A percentile compares a stretch with the other conserved stretches of the same genome.
Conservation (phyloP, 169 alveolate species). For the Plasmodium gonderi region DNA sequence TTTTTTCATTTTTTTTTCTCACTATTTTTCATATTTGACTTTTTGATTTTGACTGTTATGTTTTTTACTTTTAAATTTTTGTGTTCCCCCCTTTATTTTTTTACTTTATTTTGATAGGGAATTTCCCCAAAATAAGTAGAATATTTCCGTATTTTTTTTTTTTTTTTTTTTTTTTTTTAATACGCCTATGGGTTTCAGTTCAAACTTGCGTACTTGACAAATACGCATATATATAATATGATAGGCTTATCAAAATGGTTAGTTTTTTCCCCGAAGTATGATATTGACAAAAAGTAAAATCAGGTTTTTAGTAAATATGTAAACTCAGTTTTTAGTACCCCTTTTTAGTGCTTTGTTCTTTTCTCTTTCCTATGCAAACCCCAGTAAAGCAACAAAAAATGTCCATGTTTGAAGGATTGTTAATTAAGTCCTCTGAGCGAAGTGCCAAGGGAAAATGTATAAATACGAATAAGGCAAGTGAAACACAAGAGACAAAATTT, state of each 20-base stretch:
- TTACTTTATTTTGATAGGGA: background rate
- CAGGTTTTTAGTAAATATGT: too few relatives aligned
- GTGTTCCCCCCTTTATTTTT: too few relatives aligned
- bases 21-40: too few relatives aligned
- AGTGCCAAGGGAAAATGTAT: background rate
- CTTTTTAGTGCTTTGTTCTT: background rate
- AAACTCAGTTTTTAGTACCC: background rate
- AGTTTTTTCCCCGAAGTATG: background rate
- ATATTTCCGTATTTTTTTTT: background rate
- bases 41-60: too few relatives aligned
- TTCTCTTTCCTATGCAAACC: background rate
- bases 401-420: constrained; percentile 66
- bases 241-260: background rate
- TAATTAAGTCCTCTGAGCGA: constrained; percentile 34
- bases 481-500: background rate
- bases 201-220: background rate
- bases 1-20: background rate
- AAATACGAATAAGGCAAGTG: background rate
- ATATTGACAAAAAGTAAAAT: too few relatives aligned
- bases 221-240: too few relatives aligned
- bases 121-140: background rate
- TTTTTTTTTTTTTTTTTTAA: too few relatives aligned
- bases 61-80: background rate
- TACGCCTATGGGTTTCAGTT: background rate
- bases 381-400: background rate